Evolutionary conservation across 148 eudicot genomes (phyloP).

Genomic region (Hydrangea macrophylla): DNA sequence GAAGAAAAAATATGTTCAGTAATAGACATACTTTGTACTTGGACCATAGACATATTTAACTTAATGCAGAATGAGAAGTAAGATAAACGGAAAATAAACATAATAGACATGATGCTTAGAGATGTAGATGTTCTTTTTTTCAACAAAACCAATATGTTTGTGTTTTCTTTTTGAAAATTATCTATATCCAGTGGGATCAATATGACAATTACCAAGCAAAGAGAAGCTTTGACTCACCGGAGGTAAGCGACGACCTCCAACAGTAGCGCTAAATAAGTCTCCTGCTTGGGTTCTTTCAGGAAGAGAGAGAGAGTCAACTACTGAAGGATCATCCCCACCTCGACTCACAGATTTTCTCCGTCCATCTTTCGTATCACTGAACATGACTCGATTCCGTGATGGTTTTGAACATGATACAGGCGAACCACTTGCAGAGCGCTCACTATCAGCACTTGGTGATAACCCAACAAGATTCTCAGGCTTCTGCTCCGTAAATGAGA

Average conservation of each 20-base stretch:
- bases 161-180: too few species aligned
- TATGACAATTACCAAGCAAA: neutral
- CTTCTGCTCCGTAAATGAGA: conserved; percentile 24
- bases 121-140: too few species aligned
- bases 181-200: neutral
- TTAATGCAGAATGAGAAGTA: too few species aligned
- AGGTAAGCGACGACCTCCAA: conserved; percentile 31
- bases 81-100: too few species aligned
- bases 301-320: conserved; percentile 16
- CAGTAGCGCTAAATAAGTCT: conserved; percentile 39
- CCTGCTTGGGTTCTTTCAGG: conserved; percentile 43
- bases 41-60: too few species aligned
- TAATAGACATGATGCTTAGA: too few species aligned
- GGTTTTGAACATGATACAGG: conserved; percentile 38
- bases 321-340: conserved; percentile 21
- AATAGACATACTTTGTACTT: too few species aligned
- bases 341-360: conserved; percentile 34
- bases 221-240: conserved; percentile 24
- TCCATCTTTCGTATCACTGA: conserved; percentile 32
- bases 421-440: conserved; percentile 39
- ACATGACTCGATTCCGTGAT: conserved; percentile 24
- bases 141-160: too few species aligned
- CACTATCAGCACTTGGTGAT: conserved; percentile 27
- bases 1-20: too few species aligned
- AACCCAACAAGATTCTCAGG: conserved; percentile 29